Percentiles rank a stretch among this genome's conserved stretches.
Conservation (phyloP, 306 rosid species). For the Gastrolobium villosum region DNA sequence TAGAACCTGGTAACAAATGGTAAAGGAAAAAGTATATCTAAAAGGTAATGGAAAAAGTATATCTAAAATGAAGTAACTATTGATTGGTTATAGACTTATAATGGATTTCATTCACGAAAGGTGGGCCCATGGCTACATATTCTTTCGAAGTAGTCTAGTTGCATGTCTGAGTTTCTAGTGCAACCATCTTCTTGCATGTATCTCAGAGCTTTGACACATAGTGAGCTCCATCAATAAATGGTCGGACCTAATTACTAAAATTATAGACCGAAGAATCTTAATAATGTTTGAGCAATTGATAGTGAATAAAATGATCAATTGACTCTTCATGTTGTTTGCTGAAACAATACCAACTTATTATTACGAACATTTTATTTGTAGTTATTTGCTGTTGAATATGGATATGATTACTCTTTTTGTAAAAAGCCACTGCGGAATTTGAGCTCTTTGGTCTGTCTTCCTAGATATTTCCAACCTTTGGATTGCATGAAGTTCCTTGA, state of each 20-base stretch:
- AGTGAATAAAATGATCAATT: conserved; percentile 13
- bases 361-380: not conserved
- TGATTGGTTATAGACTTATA: conserved; percentile 9
- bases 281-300: conserved; percentile 32
- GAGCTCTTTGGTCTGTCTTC: conserved; percentile 28
- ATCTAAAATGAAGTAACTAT: not conserved
- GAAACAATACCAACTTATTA: conserved; percentile 12
- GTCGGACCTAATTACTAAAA: not conserved
- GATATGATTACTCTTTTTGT: conserved; percentile 11
- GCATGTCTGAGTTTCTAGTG: conserved; percentile 4
- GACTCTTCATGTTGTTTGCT: conserved; percentile 26
- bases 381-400: conserved; percentile 30
- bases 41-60: not conserved
- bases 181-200: conserved; percentile 29
- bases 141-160: not conserved
- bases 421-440: conserved; percentile 13
- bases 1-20: not conserved
- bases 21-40: not conserved
- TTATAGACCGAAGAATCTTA: conserved; percentile 16
- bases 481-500: not conserved
- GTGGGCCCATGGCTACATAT: conserved; percentile 3
- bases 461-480: conserved; percentile 32
- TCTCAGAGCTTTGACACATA: conserved; percentile 20
- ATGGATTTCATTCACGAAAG: conserved; percentile 9
- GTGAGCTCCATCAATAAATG: conserved; percentile 28